Percentiles rank a stretch among this genome's conserved stretches.
phyloP scores from a whole-genome alignment of 2,329 filamentous ascomycete species.

The Huntiella moniliformis region DNA sequence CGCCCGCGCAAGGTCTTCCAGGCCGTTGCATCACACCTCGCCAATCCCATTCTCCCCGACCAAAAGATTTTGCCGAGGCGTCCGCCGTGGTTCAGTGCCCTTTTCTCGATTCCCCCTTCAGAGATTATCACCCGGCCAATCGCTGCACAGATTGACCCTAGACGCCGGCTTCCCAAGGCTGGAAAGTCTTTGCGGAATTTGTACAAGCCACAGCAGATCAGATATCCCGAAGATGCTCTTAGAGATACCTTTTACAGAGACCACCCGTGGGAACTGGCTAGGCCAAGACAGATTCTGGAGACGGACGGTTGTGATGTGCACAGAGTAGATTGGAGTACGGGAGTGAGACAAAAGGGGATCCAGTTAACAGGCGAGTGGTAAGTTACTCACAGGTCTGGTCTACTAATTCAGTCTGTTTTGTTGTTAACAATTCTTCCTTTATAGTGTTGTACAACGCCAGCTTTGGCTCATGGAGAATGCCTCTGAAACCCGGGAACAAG shows the following conservation, averaged over 20 bases:
- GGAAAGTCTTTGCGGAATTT: constrained; percentile 34
- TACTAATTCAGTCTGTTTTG: neutral
- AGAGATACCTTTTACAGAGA: constrained; percentile 73
- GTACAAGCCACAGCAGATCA: constrained; percentile 61
- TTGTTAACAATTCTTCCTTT: too few species aligned
- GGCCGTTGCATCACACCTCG: constrained; percentile 25
- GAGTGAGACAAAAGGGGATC: constrained; percentile 54
- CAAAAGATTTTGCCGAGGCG: constrained; percentile 17
- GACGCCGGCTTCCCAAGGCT: constrained; percentile 30
- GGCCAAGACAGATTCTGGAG: constrained; percentile 72
- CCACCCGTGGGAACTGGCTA: constrained; percentile 91
- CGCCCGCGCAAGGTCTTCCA: constrained; percentile 29
- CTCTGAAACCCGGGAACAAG: constrained; percentile 40
- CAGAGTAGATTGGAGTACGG: constrained; percentile 59
- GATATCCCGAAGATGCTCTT: constrained; percentile 68
- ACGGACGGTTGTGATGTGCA: constrained; percentile 65
- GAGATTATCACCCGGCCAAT: constrained; percentile 37
- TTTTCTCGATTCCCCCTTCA: constrained; percentile 36
- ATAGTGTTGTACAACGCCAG: constrained; percentile 81
- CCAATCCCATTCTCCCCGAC: constrained; percentile 21
- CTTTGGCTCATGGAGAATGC: constrained; percentile 59
- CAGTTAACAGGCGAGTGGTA: constrained; percentile 72
- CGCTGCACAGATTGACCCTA: constrained; percentile 18
- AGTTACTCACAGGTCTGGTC: constrained; percentile 14
- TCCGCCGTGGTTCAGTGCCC: constrained; percentile 31